A percentile compares a stretch with the other conserved stretches of the same genome.
Evolutionary conservation across 495 filamentous ascomycete genomes (phyloP).

Genomic region (Daldinia concentrica): DNA sequence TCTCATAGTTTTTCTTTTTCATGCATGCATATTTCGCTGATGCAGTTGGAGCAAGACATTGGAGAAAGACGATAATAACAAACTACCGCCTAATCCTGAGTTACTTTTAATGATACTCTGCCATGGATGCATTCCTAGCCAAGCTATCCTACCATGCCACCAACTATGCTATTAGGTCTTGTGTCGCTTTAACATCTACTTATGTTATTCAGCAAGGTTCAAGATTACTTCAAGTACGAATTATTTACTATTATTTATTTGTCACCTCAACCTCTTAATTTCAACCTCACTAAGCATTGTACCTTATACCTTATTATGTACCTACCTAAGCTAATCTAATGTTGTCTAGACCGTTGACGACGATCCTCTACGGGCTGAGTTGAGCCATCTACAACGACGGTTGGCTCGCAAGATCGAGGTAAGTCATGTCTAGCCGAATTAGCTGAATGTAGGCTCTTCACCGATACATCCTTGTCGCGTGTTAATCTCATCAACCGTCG

Average conservation of each 20-base stretch:
- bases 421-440: conserved; percentile 28
- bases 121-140: conserved; percentile 81
- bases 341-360: conserved; percentile 39
- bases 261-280: neutral
- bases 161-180: conserved; percentile 93
- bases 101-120: neutral
- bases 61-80: conserved; percentile 11
- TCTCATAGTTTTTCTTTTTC: neutral
- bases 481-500: neutral
- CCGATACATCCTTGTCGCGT: conserved; percentile 6
- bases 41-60: neutral
- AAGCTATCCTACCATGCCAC: conserved; percentile 78
- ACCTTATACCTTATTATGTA: neutral
- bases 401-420: conserved; percentile 48
- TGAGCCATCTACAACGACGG: conserved; percentile 44
- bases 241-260: neutral
- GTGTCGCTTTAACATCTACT: conserved; percentile 83
- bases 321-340: conserved; percentile 32
- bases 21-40: conserved; percentile 15
- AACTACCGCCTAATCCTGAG: neutral
- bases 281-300: too few species aligned
- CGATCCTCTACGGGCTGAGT: conserved; percentile 40
- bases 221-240: conserved; percentile 76
- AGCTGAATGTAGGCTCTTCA: conserved; percentile 11
- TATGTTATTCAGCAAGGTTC: conserved; percentile 87